These are phyloP conservation scores for Peniophora sp. DNA, from an alignment of 1,284 basidiomycete species.

Conservation along the genomic window DNA sequence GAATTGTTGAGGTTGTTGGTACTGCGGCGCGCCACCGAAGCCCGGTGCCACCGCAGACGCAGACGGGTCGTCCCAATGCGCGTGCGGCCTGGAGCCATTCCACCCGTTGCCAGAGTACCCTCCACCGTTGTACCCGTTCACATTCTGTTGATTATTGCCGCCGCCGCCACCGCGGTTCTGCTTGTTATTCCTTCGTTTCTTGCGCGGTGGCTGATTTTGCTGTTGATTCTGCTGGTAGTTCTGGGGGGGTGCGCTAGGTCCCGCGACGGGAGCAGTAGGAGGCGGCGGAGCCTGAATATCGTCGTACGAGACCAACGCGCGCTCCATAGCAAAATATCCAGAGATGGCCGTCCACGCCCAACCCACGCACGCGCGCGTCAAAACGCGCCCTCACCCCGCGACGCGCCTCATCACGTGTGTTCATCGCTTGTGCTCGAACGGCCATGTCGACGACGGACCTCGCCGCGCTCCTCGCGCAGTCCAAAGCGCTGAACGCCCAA, in stretches of 20 bases:
- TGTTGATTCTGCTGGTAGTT: neutral
- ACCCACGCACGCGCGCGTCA: too few relatives aligned
- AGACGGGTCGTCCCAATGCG: slow-evolving; percentile 37
- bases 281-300: neutral
- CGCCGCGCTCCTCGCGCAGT: slow-evolving; percentile 61
- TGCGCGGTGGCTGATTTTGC: neutral
- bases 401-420: too few relatives aligned
- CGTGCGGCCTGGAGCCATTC: slow-evolving; percentile 6
- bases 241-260: neutral
- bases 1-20: slow-evolving; percentile 13
- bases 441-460: slow-evolving; percentile 46
- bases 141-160: too few relatives aligned
- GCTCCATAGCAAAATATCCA: neutral
- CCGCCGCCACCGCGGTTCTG: too few relatives aligned
- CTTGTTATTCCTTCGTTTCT: too few relatives aligned
- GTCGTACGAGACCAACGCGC: slow-evolving; percentile 1
- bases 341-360: too few relatives aligned
- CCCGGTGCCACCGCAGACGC: slow-evolving; percentile 17
- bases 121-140: too few relatives aligned
- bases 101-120: neutral
- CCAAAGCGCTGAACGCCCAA: slow-evolving; percentile 68
- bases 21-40: slow-evolving; percentile 26
- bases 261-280: neutral
- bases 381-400: too few relatives aligned
- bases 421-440: neutral